Base-by-base conservation (phyloP, 1,139 yeast species). In the Debaryomyces singareniensis region DNA sequence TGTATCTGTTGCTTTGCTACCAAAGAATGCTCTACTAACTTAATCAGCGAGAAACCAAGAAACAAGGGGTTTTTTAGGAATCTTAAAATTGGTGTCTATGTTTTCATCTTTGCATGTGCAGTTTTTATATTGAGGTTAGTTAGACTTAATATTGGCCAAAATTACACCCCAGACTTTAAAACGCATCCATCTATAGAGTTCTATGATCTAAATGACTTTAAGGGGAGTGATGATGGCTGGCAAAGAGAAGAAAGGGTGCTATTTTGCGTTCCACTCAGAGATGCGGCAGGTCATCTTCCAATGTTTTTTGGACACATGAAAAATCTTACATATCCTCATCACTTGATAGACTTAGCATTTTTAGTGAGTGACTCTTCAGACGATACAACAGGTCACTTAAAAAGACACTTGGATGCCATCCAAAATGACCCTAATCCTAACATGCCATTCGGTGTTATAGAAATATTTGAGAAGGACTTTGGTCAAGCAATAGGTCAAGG, bases 221-320 rank as follows among this genome's bases (percentile, higher is more conserved):
- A 39, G 23, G 76, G 77, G 1, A 43, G 59, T 5, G 51, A 61
- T 3, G 60, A 70, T 39, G 79, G 78, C 4, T 73, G 79, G 78
- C 71, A 68, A 35, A 48, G 59, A 22, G 70, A 71, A 13, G 78
- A 73, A 43, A 44, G 78, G 15, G 75, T 74, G 14, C 46, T 73
- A 24, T 71, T 74, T 42, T 71, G 78, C 41, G 79, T 74, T 4
- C 80, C 80, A 1, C 56, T 74, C 39, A 55, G 80, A 54, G 79
- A 74, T 46, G 80, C 80, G 2, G 72, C 77, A 4, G 66, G 71
- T n/a, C 79, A 73, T 46, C 58, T 74, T 43, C 78, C 79, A 20
- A 74, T 73, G 80, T 73, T 73, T 43, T 74, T 74, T 40, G 61
- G 68, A 16, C 78, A 72, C 43, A 65, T 74, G 75, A 56, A 49